These are phyloP conservation scores for Salicornia ramosissima DNA, from an alignment of 148 eudicot genomes.

Conservation along the genomic window DNA sequence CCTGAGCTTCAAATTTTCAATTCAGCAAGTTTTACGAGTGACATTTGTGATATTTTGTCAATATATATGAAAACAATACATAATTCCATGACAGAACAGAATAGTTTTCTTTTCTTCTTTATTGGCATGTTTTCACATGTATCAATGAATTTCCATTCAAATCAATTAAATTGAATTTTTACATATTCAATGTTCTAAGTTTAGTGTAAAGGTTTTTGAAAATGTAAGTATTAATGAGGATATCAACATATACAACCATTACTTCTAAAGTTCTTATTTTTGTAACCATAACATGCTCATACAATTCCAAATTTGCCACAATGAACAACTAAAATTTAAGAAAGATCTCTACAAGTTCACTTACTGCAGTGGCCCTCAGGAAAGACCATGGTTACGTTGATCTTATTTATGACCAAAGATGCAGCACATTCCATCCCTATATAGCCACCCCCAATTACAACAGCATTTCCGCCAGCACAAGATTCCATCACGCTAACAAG, in stretches of 20 bases:
- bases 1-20: not conserved
- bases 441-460: conserved; percentile 98
- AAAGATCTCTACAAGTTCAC: conserved; percentile 20
- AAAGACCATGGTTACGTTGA: conserved; percentile 93
- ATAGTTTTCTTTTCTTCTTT: not conserved
- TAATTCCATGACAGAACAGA: not conserved
- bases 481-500: conserved; percentile 70
- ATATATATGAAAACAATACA: not conserved
- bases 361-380: conserved; percentile 94
- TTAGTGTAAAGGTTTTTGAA: not conserved
- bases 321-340: not conserved
- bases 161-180: not conserved
- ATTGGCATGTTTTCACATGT: not conserved
- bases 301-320: not conserved
- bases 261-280: not conserved
- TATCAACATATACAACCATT: not conserved
- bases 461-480: conserved; percentile 70
- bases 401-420: conserved; percentile 90
- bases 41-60: too few relatives aligned
- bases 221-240: not conserved
- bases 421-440: conserved; percentile 99
- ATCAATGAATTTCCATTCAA: not conserved
- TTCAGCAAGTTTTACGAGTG: not conserved
- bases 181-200: not conserved
- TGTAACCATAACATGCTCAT: not conserved